Evolutionary conservation across 2,329 filamentous ascomycete species (phyloP).

Genomic region (Calonectria honghensis): DNA sequence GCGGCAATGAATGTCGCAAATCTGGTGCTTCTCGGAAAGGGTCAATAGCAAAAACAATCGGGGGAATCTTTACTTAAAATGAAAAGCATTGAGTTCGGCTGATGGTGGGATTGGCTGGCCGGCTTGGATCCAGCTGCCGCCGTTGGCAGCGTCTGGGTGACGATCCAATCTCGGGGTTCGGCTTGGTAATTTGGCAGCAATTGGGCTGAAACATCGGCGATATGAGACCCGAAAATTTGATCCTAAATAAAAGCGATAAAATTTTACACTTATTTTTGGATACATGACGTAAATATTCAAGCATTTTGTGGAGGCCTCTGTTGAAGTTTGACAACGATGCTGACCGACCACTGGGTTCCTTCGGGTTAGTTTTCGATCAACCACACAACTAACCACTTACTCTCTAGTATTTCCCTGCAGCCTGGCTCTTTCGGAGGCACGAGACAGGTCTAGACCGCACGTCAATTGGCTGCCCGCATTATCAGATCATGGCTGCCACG

Average conservation of each 20-base stretch:
- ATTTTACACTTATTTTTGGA: conserved; percentile 15
- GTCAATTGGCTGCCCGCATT: conserved; percentile 12
- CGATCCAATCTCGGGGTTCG: neutral
- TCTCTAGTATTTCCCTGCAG: conserved; percentile 1
- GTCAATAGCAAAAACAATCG: conserved; percentile 33
- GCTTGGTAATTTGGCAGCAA: conserved; percentile 15
- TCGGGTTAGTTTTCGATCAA: conserved; percentile 16
- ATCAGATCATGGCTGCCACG: conserved; percentile 34
- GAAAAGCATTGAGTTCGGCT: neutral
- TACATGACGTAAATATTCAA: conserved; percentile 24
- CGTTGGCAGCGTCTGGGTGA: neutral
- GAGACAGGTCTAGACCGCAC: neutral
- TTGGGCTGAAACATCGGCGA: conserved; percentile 16
- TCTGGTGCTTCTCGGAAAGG: conserved; percentile 76
- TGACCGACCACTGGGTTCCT: conserved; percentile 2
- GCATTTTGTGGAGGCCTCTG: conserved; percentile 22
- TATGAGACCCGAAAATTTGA: neutral
- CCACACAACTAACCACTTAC: conserved; percentile 3
- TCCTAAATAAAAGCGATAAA: neutral
- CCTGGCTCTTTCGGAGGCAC: neutral
- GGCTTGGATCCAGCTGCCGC: neutral
- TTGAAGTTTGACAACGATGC: neutral
- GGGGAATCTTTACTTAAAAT: neutral
- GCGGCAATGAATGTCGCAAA: conserved; percentile 87
- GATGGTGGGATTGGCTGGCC: neutral